Evolutionary conservation across 179 eudicot genomes (phyloP).

Genomic region (Carnegiea gigantea): DNA sequence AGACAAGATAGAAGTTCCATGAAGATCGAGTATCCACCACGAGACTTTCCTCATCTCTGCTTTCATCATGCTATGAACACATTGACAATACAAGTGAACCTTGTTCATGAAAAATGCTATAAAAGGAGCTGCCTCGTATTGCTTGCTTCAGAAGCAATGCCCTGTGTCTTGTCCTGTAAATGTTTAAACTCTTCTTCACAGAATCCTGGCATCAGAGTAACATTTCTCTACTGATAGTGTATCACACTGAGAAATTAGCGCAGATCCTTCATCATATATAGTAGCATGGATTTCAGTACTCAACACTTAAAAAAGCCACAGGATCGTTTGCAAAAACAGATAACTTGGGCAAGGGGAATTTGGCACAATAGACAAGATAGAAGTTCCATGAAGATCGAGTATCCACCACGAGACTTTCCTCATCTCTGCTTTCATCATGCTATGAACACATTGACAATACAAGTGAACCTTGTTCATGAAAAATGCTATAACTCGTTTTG

Average conservation of each 20-base stretch:
- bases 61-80: neutral
- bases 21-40: neutral
- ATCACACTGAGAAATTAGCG: conserved; percentile 34
- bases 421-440: neutral
- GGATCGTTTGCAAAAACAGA: conserved; percentile 49
- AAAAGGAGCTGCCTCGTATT: neutral
- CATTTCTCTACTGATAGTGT: no score
- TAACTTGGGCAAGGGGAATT: conserved; percentile 74
- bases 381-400: neutral
- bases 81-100: neutral
- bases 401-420: neutral
- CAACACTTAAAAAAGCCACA: conserved; percentile 67
- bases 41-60: neutral
- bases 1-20: conserved; percentile 48
- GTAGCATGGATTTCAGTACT: conserved; percentile 64
- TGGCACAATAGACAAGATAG: conserved; percentile 74
- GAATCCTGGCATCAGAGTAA: no score
- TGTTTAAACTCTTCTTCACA: no score
- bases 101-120: neutral
- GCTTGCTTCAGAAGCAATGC: neutral
- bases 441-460: neutral
- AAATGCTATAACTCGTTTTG: neutral
- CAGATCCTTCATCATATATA: conserved; percentile 41
- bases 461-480: neutral
- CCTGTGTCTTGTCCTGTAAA: no score